Percentiles rank a stretch among this genome's conserved stretches.
These are phyloP conservation scores for Acrocalymma vagum DNA, from an alignment of 2,329 filamentous ascomycete species.

Conservation along the genomic window DNA sequence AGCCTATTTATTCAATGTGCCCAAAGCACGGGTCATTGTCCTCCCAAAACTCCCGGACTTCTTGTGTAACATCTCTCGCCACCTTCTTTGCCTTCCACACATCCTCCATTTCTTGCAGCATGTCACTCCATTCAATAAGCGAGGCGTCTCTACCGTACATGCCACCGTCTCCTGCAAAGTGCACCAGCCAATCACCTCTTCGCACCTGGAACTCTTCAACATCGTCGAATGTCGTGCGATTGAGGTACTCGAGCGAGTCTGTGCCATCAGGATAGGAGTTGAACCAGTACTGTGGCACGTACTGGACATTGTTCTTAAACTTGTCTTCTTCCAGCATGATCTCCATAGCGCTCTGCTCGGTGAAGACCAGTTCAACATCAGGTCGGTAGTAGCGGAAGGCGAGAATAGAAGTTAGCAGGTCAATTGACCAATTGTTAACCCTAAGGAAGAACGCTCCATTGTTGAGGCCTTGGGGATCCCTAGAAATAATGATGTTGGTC, in stretches of 20 bases:
- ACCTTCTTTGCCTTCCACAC: conserved; percentile 32
- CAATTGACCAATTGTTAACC: conserved; percentile 49
- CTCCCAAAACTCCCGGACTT: conserved; percentile 32
- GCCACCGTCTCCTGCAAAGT: conserved; percentile 53
- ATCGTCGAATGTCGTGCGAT: conserved; percentile 44
- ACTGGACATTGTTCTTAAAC: conserved; percentile 42
- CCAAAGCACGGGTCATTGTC: too few species aligned
- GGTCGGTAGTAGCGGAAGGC: conserved; percentile 51
- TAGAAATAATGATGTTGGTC: conserved; percentile 46
- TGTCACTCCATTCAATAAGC: conserved; percentile 45
- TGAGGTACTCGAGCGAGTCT: conserved; percentile 19
- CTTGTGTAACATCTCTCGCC: conserved; percentile 32
- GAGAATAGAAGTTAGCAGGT: conserved; percentile 50
- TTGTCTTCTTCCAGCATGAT: conserved; percentile 41
- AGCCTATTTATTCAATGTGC: too few species aligned
- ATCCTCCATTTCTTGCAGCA: conserved; percentile 20
- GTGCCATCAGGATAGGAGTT: conserved; percentile 51
- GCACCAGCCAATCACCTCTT: conserved; percentile 53
- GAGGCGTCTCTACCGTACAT: conserved; percentile 43
- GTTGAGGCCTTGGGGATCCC: conserved; percentile 54
- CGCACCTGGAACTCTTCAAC: conserved; percentile 46
- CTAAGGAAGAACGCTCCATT: conserved; percentile 54
- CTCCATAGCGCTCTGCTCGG: conserved; percentile 54
- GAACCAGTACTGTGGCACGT: conserved; percentile 54
- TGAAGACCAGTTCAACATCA: conserved; percentile 42